Percentiles rank a stretch among this genome's conserved stretches.
Evolutionary conservation across 1,284 basidiomycete species (phyloP).

Genomic region (Microbotryomycetes sp.): DNA sequence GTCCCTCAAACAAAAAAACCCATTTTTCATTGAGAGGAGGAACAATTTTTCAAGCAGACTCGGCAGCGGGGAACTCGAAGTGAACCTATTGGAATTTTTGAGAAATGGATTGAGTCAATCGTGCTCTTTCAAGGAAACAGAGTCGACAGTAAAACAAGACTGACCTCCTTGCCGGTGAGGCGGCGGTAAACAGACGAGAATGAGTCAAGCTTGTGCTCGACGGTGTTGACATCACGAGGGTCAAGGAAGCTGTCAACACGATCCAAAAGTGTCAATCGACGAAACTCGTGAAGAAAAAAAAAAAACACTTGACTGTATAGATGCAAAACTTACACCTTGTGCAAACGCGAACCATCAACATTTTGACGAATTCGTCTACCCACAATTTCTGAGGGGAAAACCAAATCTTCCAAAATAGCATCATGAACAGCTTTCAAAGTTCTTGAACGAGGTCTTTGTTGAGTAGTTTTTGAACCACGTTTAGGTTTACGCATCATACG

Average conservation of each 20-base stretch:
- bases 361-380: conserved; percentile 93
- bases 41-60: neutral
- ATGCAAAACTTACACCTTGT: conserved; percentile 74
- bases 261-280: neutral
- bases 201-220: conserved; percentile 99
- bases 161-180: conserved; percentile 88
- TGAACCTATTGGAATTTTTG: conserved; percentile 9
- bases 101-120: neutral
- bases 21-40: too few species aligned
- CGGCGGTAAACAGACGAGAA: conserved; percentile 89
- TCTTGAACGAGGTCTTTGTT: conserved; percentile 94
- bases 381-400: conserved; percentile 94
- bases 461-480: conserved; percentile 82
- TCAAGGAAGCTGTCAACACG: conserved; percentile 72
- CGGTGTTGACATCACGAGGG: conserved; percentile 93
- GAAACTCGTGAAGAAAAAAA: neutral
- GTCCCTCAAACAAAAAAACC: too few species aligned
- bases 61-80: conserved; percentile 30
- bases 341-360: conserved; percentile 82
- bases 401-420: conserved; percentile 96
- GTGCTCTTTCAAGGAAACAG: neutral
- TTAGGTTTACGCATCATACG: conserved; percentile 97
- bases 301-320: too few species aligned
- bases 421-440: conserved; percentile 98
- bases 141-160: conserved; percentile 27